A percentile compares a stretch with the other conserved stretches of the same genome.
These are phyloP conservation scores for Arabidopsis thaliana DNA, from an alignment of 345 rosid genomes.

Conservation along the genomic window TAIR10.1 NC_003075.7:15431001-15431500, in stretches of 20 bases:
- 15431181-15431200: background rate
- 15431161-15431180: background rate
- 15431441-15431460: slow-evolving; percentile 4
- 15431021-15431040: background rate
- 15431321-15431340: slow-evolving; percentile 6
- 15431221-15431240: background rate
- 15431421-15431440: too few relatives aligned
- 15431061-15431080: background rate
- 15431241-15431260: background rate
- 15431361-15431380: background rate
- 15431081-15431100: background rate
- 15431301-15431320: background rate
- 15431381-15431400: slow-evolving; percentile 8
- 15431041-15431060: background rate
- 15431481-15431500: background rate
- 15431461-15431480: background rate
- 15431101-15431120: background rate
- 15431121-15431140: background rate
- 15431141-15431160: background rate
- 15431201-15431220: background rate
- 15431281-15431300: background rate
- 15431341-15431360: background rate
- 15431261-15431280: background rate
- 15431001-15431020: background rate
- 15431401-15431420: slow-evolving; percentile 18